Base-by-base conservation (phyloP, 83 land plant genomes). In the Picea mariana region DNA sequence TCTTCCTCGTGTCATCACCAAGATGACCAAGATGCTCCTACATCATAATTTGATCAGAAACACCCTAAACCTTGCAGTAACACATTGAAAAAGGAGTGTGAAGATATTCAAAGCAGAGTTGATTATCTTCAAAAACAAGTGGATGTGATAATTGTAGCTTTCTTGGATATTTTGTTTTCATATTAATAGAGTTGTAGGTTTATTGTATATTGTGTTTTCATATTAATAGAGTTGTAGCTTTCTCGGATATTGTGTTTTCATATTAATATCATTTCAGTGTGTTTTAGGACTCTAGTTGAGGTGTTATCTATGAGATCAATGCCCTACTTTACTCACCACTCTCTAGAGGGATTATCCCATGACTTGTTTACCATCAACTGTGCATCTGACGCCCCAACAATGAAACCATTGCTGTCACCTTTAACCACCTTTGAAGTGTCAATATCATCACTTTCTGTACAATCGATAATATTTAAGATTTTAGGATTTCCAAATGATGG, bases 361-460 rank as follows among this genome's bases (percentile, higher is more conserved):
- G 89, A 84, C 55, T 89, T 84, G 85, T 95, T 95, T 4, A 97
- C 80, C 61, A 81, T 84, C 69, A 97, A 80, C 31, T 75, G 60
- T 47, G 92, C 87, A 5, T 98, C 99, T 86, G 99, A 97, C 42
- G 95, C 95, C 65, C 99, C 99, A 60, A 75, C 80, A 71, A 97
- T 90, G 71, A 68, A 87, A 40, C 98, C 95, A 87, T 95, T 91
- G 7, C 44, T 93, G 85, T 92, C 96, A 69, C 95, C 92, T 86
- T 91, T 92, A 31, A 97, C 98, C 16, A 97, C 87, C 15, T 84
- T 91, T 34, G 98, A 95, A 9, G 97, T 95, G 84, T 97, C 97
- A 83, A 97, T 87, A 88, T 97, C 99, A 42, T 97, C 99, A 92
- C 98, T 97, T 17, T 98, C 99, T 9, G 99, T 97, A 83, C 99